Percentiles rank a stretch among this genome's conserved stretches.
These are phyloP conservation scores for Microthyrium microscopicum DNA, from an alignment of 2,329 filamentous ascomycete genomes.

Conservation along the genomic window DNA sequence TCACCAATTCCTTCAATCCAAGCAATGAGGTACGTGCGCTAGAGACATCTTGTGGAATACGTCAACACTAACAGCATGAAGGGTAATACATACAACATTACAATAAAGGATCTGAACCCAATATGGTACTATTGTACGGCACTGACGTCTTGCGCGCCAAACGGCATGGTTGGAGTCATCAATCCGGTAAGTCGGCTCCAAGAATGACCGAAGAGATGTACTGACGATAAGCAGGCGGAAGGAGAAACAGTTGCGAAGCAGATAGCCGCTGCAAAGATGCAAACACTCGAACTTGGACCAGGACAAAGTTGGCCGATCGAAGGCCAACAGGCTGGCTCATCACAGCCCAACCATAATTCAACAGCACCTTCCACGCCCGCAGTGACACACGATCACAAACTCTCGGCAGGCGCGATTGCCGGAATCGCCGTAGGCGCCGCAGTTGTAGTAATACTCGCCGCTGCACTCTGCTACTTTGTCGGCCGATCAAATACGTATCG, in stretches of 20 bases:
- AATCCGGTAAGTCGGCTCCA: constrained; percentile 38
- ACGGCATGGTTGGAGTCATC: constrained; percentile 60
- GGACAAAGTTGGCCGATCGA: constrained; percentile 24
- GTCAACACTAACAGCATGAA: no score
- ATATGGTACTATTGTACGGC: constrained; percentile 32
- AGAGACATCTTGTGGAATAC: no score
- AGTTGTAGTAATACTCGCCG: constrained; percentile 42
- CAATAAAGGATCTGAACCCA: constrained; percentile 19
- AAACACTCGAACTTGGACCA: constrained; percentile 15
- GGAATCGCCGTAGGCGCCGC: constrained; percentile 46
- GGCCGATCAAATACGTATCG: constrained; percentile 20
- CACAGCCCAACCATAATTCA: constrained; percentile 8
- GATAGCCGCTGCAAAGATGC: constrained; percentile 11
- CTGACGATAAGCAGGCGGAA: constrained; percentile 1
- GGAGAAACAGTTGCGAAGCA: constrained; percentile 1
- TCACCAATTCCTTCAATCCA: no score
- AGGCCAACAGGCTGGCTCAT: constrained; percentile 11
- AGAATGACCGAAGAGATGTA: neutral
- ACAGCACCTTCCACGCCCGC: constrained; percentile 6
- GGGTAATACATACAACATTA: constrained; percentile 14
- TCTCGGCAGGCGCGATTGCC: constrained; percentile 24
- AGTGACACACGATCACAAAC: constrained; percentile 3
- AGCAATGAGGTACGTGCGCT: no score
- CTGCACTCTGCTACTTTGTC: constrained; percentile 48
- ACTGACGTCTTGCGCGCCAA: constrained; percentile 42